phyloP scores from a whole-genome alignment of 495 filamentous ascomycete species.

The Penicillium samsonianum region DNA sequence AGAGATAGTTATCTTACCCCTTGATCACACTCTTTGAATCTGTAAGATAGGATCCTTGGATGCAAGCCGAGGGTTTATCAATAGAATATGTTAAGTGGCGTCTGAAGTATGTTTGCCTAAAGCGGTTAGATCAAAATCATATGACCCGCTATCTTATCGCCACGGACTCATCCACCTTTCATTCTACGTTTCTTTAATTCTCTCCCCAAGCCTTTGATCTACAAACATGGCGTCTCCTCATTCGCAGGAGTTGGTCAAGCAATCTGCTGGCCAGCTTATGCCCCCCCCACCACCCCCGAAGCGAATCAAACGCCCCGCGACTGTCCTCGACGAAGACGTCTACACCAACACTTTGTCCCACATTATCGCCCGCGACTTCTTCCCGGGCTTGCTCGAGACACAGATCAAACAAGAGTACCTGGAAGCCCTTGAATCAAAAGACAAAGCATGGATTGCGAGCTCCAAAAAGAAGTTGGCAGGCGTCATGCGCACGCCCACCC shows the following conservation, averaged over 20 bases:
- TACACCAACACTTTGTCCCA: constrained; percentile 90
- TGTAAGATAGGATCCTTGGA: no score
- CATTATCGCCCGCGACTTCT: constrained; percentile 96
- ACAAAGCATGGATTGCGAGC: constrained; percentile 82
- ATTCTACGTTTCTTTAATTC: not conserved
- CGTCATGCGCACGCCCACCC: constrained; percentile 74
- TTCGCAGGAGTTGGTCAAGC: constrained; percentile 42
- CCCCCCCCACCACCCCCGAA: constrained; percentile 85
- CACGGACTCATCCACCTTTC: not conserved
- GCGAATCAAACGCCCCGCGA: constrained; percentile 88
- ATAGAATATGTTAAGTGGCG: not conserved
- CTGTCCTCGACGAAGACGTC: constrained; percentile 88
- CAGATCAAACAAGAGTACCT: constrained; percentile 90
- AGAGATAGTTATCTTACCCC: no score
- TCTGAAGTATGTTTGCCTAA: constrained; percentile 8
- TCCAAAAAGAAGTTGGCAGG: constrained; percentile 71
- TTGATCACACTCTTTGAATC: no score
- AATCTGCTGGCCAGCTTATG: constrained; percentile 75
- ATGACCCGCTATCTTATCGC: constrained; percentile 14
- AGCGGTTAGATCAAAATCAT: constrained; percentile 13
- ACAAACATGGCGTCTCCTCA: constrained; percentile 21
- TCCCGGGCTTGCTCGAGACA: constrained; percentile 84
- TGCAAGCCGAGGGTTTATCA: no score
- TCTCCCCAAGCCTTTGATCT: not conserved
- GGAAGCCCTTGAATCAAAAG: constrained; percentile 81